Evolutionary conservation across 1,139 yeast genomes (phyloP).

Genomic region (Candida glucosophila): DNA sequence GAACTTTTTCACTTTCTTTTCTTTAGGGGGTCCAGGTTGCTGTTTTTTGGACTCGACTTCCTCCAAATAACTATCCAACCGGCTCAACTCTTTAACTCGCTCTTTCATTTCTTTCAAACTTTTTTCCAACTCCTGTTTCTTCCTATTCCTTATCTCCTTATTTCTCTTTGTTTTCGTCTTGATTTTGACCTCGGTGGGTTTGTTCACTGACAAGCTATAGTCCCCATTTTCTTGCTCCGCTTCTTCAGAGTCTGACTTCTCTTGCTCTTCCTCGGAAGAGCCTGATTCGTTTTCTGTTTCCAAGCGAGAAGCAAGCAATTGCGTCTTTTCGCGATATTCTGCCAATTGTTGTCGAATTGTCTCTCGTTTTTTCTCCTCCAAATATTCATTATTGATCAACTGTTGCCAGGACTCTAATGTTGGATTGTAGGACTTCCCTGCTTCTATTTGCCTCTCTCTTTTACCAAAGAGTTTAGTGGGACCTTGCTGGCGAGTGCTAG

Average conservation of each 20-base stretch:
- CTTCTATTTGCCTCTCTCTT: constrained; percentile 31
- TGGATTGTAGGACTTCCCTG: constrained; percentile 93
- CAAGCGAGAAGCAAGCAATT: constrained; percentile 52
- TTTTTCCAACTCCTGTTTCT: constrained; percentile 44
- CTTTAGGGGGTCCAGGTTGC: constrained; percentile 11
- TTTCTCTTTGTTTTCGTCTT: constrained; percentile 77
- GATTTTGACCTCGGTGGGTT: constrained; percentile 58
- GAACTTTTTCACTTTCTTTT: constrained; percentile 25
- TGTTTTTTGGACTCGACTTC: constrained; percentile 20
- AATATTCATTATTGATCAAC: constrained; percentile 60
- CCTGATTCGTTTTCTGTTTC: constrained; percentile 46
- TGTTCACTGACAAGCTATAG: constrained; percentile 56
- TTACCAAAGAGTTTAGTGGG: constrained; percentile 47
- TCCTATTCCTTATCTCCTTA: constrained; percentile 57
- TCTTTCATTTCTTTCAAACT: constrained; percentile 51
- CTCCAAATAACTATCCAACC: constrained; percentile 42
- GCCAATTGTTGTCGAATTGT: constrained; percentile 51
- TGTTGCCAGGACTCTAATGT: constrained; percentile 75
- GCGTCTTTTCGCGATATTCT: constrained; percentile 56
- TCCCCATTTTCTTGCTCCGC: constrained; percentile 17
- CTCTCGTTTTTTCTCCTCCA: constrained; percentile 59
- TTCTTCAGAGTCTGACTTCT: constrained; percentile 21
- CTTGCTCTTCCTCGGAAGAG: constrained; percentile 39
- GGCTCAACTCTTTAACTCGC: constrained; percentile 50
- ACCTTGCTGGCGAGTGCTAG: constrained; percentile 45